Evolutionary conservation across 805 yeast species (phyloP).

Genomic region (Lachancea waltii): DNA sequence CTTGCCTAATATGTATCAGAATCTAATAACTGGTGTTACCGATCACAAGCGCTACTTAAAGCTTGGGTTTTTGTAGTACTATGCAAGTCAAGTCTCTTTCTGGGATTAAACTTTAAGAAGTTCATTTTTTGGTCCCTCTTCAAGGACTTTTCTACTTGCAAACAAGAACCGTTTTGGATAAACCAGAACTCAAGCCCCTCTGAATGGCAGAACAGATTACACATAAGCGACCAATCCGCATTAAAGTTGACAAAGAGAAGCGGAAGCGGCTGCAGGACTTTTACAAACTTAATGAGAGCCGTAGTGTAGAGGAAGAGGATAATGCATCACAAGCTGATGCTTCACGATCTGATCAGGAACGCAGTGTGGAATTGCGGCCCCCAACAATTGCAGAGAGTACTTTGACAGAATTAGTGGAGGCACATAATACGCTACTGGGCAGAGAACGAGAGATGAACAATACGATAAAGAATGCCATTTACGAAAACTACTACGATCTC

Average conservation of each 20-base stretch:
- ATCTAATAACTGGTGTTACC: not conserved
- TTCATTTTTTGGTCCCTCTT: not conserved
- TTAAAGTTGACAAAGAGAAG: constrained; percentile 20
- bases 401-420: constrained; percentile 20
- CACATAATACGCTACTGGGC: constrained; percentile 25
- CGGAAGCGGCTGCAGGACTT: constrained; percentile 24
- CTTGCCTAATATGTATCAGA: not conserved
- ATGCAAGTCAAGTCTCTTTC: not conserved
- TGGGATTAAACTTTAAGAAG: not conserved
- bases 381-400: constrained; percentile 5
- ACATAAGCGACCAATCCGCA: constrained; percentile 26
- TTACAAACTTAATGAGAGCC: constrained; percentile 16
- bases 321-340: not conserved
- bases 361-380: not conserved
- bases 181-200: not conserved
- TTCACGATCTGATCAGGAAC: no score
- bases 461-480: constrained; percentile 62
- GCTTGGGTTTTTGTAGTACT: not conserved
- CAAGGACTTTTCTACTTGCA: not conserved
- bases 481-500: constrained; percentile 68
- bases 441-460: constrained; percentile 28
- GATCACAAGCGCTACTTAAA: not conserved
- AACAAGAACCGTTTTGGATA: not conserved
- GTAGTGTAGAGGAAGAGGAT: no score
- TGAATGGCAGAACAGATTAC: constrained; percentile 29